Evolutionary conservation across 148 eudicot genomes (phyloP), one percentile per base, ranked within the genome.

Genomic region (Cornus florida): DNA sequence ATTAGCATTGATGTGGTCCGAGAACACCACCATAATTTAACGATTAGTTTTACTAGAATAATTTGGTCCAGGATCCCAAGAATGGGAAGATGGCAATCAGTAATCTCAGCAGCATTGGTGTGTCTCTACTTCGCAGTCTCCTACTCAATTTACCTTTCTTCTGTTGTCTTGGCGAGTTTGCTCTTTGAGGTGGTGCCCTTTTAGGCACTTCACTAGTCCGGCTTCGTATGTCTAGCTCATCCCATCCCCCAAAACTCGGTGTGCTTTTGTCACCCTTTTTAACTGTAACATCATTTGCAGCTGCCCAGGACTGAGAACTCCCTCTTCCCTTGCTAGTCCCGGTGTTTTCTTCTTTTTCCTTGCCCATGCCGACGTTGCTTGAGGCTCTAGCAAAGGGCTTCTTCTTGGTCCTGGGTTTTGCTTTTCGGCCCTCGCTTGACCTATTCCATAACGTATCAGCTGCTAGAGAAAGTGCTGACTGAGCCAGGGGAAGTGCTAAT

Each of bases 161-260:
- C 74, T 4, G 79, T 78, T 6, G 41, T 38, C 50, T 70, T 14
- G 74, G 72, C 73, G 69, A 85, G 57, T 79, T 78, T 32, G 22
- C 71, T 39, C 23, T 79, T 77, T 33, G 78, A 56, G 57, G 75
- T 71, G 73, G 70, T 7, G 41, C 65, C 13, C 48, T 75, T 53
- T 64, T 79, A 50, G 88, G 16, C 10, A 19, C 84, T 75, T 41
- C 35, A 65, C 70, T 57, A 39, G 77, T 77, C 12, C 60, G 83
- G 24, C 38, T 74, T 10, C 66, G 71, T 22, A 79, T 83, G 75
- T 91, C 94, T 24, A 90, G 83, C 76, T 92, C 96, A 20, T 93
- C 98, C 98, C 98, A 93, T 17, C 98, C 98, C 38, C 97, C 98
- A 41, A 89, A 93, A 64, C 82, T 82, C 32, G 79, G 60, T n/a